Evolutionary conservation across 1,284 basidiomycete species (phyloP).

Genomic region (Tilletia indica): DNA sequence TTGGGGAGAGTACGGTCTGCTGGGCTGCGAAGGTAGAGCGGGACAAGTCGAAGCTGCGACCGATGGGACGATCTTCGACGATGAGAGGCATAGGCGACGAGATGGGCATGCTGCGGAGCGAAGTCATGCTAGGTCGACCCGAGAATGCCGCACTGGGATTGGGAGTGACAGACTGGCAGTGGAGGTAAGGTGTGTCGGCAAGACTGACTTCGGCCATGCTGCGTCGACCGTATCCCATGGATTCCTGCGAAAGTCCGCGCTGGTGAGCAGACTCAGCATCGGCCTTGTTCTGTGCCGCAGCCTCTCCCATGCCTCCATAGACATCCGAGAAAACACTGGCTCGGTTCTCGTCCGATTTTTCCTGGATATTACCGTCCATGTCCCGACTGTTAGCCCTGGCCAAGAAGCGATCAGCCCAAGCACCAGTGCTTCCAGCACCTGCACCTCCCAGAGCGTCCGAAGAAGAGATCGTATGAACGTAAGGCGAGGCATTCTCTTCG

Average conservation of each 20-base stretch:
- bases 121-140: conserved; percentile 1
- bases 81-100: conserved; percentile 4
- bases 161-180: not conserved
- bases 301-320: not conserved
- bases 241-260: not conserved
- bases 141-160: not conserved
- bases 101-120: conserved; percentile 4
- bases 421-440: not conserved
- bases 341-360: not conserved
- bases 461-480: not conserved
- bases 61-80: conserved; percentile 5
- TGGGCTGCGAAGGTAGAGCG: not conserved
- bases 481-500: not conserved
- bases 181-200: not conserved
- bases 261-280: not conserved
- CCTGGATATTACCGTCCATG: not conserved
- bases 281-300: not conserved
- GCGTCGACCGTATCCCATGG: not conserved
- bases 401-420: conserved; percentile 1
- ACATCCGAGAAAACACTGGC: conserved; percentile 10
- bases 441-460: not conserved
- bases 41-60: conserved; percentile 4
- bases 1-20: not conserved
- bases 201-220: conserved; percentile 10
- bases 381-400: not conserved